These are phyloP conservation scores for Rasamsonia emersonii DNA, from an alignment of 2,329 filamentous ascomycete genomes.

Conservation along the genomic window DNA sequence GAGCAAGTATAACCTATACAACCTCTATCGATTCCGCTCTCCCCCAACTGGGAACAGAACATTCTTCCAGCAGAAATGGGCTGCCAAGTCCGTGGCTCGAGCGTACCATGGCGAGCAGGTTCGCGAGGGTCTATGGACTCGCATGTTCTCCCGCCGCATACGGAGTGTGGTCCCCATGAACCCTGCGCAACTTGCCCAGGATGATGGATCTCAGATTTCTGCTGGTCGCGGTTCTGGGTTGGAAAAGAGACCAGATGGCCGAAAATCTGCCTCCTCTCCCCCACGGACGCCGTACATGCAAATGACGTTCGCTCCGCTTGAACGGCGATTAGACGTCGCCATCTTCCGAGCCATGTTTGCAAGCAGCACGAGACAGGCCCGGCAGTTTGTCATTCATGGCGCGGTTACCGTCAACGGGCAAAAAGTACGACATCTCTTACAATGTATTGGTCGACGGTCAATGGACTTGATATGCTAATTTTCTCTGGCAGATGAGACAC, in stretches of 20 bases:
- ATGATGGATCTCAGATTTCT: constrained; percentile 77
- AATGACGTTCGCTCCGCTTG: constrained; percentile 88
- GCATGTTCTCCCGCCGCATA: constrained; percentile 78
- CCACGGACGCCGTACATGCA: constrained; percentile 76
- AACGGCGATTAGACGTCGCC: constrained; percentile 86
- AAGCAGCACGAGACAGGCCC: constrained; percentile 82
- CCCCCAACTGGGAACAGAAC: constrained; percentile 47
- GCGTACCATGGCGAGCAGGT: constrained; percentile 94
- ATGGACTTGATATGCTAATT: constrained; percentile 4
- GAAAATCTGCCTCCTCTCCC: constrained; percentile 16
- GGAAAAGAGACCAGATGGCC: constrained; percentile 20
- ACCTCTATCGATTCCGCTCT: constrained; percentile 53
- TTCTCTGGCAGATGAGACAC: constrained; percentile 67
- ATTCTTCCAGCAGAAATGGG: constrained; percentile 99
- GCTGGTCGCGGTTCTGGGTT: constrained; percentile 73
- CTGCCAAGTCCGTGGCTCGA: constrained; percentile 71
- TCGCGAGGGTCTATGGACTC: constrained; percentile 84
- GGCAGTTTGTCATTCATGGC: constrained; percentile 90
- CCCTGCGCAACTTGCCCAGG: constrained; percentile 63
- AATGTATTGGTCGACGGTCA: background rate
- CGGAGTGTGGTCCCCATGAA: constrained; percentile 81
- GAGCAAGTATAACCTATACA: constrained; percentile 97
- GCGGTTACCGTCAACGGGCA: constrained; percentile 93
- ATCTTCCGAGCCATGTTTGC: constrained; percentile 91
- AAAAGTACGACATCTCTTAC: no score